These are phyloP conservation scores for Pseudoturritis turrita DNA, from an alignment of 345 rosid species.

Conservation along the genomic window DNA sequence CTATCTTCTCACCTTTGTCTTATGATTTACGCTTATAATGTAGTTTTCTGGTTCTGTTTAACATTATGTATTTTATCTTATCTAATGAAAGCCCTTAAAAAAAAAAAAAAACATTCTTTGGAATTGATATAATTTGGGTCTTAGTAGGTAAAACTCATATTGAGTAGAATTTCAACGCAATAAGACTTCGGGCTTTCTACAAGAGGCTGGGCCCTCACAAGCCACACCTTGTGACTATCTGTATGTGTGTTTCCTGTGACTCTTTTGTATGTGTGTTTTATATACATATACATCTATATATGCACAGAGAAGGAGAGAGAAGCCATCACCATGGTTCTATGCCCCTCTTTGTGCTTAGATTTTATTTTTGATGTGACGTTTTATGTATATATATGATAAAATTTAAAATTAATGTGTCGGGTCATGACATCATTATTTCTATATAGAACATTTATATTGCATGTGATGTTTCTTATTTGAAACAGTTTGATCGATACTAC, in stretches of 20 bases:
- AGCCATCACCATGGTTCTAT: conserved; percentile 19
- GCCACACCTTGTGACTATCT: conserved; percentile 23
- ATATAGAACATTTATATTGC: conserved; percentile 25
- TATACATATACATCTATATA: background rate
- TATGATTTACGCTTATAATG: no score
- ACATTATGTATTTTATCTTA: no score
- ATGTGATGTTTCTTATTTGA: conserved; percentile 27
- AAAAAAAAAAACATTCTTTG: conserved; percentile 24
- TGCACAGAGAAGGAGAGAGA: conserved; percentile 7
- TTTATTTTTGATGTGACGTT: conserved; percentile 33
- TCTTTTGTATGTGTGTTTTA: background rate
- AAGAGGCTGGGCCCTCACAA: conserved; percentile 29
- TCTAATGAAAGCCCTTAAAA: no score
- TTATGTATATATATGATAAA: conserved; percentile 4
- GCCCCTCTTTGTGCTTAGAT: conserved; percentile 24
- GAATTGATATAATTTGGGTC: conserved; percentile 6
- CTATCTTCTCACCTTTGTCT: no score
- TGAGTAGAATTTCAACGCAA: conserved; percentile 13
- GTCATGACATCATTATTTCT: conserved; percentile 18
- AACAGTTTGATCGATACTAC: conserved; percentile 22
- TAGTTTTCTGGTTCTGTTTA: no score
- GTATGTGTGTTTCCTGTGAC: conserved; percentile 14
- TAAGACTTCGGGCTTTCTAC: conserved; percentile 13
- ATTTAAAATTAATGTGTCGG: conserved; percentile 12
- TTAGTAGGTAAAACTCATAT: conserved; percentile 23